Percentiles rank a stretch among this genome's conserved stretches.
Evolutionary conservation across 768 basidiomycete genomes (phyloP).

Genomic region (Saitozyma podzolica): DNA sequence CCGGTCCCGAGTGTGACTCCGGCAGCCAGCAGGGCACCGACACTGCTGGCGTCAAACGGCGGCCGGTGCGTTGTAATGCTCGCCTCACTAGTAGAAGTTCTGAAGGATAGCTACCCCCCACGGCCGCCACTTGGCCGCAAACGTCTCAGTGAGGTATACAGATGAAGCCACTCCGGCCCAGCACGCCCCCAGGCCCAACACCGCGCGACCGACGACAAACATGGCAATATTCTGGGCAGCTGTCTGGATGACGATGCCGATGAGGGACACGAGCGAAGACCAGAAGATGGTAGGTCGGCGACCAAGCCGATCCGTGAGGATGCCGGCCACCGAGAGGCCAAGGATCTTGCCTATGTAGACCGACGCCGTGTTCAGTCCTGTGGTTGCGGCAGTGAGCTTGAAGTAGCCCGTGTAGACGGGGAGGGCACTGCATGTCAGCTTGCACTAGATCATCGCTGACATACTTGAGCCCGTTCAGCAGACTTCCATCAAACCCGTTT

Average conservation of each 20-base stretch:
- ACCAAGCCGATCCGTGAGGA: conserved; percentile 10
- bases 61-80: background rate
- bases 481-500: conserved; percentile 15
- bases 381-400: conserved; percentile 17
- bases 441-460: no score
- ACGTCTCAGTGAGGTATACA: conserved; percentile 21
- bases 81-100: conserved; percentile 22
- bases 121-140: conserved; percentile 13
- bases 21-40: conserved; percentile 18
- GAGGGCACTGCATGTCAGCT: background rate
- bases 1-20: conserved; percentile 20
- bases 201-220: conserved; percentile 15
- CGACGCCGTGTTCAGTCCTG: conserved; percentile 17
- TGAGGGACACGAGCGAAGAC: conserved; percentile 3
- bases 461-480: conserved; percentile 18
- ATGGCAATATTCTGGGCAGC: conserved; percentile 23
- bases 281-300: conserved; percentile 12
- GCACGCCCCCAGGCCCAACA: conserved; percentile 7
- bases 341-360: conserved; percentile 14
- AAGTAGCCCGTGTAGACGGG: conserved; percentile 24
- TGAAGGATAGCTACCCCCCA: conserved; percentile 18
- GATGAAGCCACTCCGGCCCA: conserved; percentile 2
- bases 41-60: background rate
- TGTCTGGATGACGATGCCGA: conserved; percentile 17
- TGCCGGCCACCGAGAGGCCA: conserved; percentile 7